Base-by-base conservation (phyloP, 1,139 yeast species). In the Hansenula sp. region DNA sequence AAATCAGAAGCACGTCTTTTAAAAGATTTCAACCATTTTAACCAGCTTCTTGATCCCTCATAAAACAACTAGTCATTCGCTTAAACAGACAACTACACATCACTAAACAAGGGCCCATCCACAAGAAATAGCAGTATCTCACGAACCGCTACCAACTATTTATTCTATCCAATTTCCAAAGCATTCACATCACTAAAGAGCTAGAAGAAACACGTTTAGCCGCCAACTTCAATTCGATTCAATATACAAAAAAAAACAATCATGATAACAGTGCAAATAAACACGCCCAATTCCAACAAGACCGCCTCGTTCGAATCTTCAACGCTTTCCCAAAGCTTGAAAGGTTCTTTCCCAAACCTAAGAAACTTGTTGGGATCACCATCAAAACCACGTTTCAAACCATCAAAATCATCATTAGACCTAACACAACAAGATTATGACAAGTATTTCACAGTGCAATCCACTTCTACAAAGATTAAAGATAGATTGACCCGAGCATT, bases 211-310 rank as follows among this genome's bases (percentile, higher is more conserved):
- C 33, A 31, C 8, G 5, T 30, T 8, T 30, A 15, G 9, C 32
- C 17, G 32, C 30, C 10, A 12, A 10, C 18, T 19, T 17, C 11
- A n/a, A n/a, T n/a, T n/a, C n/a, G n/a, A n/a, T n/a, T n/a, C n/a
- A 21, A 11, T 13, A 33, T 6, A 19, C 3, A 18, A 15, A 19
- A 33, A 5, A 18, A 24, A 8, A 9, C 34, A 40, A n/a, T 21
- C 27, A 55, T 55, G 59, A 55, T 53, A 15, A 51, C 58, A 6
- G 56, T 55, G 25, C 58, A 55, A 41, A 43, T 54, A 17, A 53
- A 51, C 36, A 51, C 53, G 1, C 57, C 59, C 1, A 48, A 41
- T 25, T 33, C 38, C 1, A 46, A 42, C 19, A 41, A 44, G 38
- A 44, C 46, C 10, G 33, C 42, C 11, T 47, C 44, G 27, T 49